A percentile compares a stretch with the other conserved stretches of the same genome.
phyloP scores from a whole-genome alignment of 2,329 filamentous ascomycete genomes.

The Pleurostoma richardsiae region DNA sequence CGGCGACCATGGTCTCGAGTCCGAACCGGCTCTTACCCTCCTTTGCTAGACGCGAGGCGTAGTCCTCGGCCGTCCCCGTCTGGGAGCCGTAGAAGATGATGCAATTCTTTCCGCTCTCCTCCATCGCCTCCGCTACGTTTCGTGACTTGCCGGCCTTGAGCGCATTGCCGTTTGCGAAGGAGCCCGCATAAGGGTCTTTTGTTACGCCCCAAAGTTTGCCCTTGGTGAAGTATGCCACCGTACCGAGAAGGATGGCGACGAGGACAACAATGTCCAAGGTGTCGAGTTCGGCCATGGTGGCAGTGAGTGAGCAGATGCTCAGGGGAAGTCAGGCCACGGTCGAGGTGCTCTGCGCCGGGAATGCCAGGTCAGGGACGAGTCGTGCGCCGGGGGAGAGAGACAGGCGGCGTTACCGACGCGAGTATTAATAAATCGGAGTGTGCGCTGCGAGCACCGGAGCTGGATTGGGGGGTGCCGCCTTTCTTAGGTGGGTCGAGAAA shows the following conservation, averaged over 20 bases:
- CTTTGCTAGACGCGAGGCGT: slow-evolving; percentile 92
- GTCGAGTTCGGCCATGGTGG: slow-evolving; percentile 88
- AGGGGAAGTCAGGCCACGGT: background rate
- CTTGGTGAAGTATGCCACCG: slow-evolving; percentile 95
- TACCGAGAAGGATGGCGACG: slow-evolving; percentile 76
- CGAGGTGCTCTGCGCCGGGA: too few species aligned
- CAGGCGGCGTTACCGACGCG: too few species aligned
- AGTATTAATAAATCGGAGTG: too few species aligned
- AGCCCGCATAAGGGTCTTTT: slow-evolving; percentile 82
- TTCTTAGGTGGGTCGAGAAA: too few species aligned
- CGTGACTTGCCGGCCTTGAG: slow-evolving; percentile 79
- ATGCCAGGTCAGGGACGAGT: too few species aligned
- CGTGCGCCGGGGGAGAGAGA: too few species aligned
- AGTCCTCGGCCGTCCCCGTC: slow-evolving; percentile 97
- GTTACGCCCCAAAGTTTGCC: slow-evolving; percentile 86
- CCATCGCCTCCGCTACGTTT: slow-evolving; percentile 93
- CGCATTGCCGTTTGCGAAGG: slow-evolving; percentile 64
- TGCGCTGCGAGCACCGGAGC: too few species aligned
- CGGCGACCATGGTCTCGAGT: slow-evolving; percentile 95
- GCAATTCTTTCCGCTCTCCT: slow-evolving; percentile 93
- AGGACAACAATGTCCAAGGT: slow-evolving; percentile 94
- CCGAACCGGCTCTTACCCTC: slow-evolving; percentile 96
- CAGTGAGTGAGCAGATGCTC: slow-evolving; percentile 8
- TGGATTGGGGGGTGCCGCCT: too few species aligned
- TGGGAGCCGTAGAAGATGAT: slow-evolving; percentile 98